Base-by-base conservation (phyloP, 2,329 filamentous ascomycete genomes). In the Trichoderma lentiforme region DNA sequence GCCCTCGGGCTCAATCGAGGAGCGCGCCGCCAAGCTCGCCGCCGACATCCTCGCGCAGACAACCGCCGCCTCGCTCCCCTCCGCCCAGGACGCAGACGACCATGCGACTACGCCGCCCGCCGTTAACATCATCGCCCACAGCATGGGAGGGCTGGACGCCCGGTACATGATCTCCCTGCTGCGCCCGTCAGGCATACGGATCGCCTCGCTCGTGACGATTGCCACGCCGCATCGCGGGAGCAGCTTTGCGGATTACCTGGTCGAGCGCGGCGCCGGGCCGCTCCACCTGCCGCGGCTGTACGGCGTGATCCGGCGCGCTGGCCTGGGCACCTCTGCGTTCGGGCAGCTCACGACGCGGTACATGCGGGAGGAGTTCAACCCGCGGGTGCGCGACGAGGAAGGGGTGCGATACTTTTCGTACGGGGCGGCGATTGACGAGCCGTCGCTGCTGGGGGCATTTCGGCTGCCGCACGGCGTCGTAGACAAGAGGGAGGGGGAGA, bases 51-150 rank as follows among this genome's bases (percentile, higher is more conserved):
- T 83, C 62, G 76, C 80, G 26, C 78, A 80, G 39, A 81, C 80
- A 11, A 83, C 86, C 2, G 83, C 86, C 1, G 53, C 65, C 14
- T 83, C 62, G 76, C 80, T 14, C 12, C 9, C 30, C 15, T 2
- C 1, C 5, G 14, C 34, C 5, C 34, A 36, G 4, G n/a, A 18
- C 56, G 8, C 14, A 3, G 36, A 47, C n/a, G 26, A 26, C 58
- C 56, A 18, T 39, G 36, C 34, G 32, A 34, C 34, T 14, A 15
- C 34, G 58, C 75, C 79, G 26, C 84, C 84, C 21, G 88, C 90
- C 65, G 93, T 97, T 74, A 93, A 93, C 78, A 92, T 97, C 72
- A 85, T 94, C 24, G 89, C 89, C 53, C 92, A 94, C 81, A 88
- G 85, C 75, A 91, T 91, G 89, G 89, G 90, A 62, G 89, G 90